Conservation (phyloP, 768 basidiomycete genomes). For the Rhodotorula paludigena region DNA sequence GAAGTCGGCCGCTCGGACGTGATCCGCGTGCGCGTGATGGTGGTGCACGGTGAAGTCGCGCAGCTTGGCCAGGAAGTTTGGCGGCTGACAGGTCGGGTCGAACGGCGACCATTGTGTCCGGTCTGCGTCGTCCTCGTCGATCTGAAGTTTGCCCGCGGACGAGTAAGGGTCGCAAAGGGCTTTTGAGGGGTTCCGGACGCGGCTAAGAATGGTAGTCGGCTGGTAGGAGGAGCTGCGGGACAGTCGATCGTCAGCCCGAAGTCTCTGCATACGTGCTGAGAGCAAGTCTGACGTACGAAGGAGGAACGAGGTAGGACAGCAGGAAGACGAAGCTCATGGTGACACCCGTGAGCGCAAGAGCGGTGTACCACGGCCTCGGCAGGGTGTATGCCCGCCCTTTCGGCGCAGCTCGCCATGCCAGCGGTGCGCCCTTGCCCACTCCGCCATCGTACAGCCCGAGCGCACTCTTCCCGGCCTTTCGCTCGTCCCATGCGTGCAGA, state of each 20-base stretch:
- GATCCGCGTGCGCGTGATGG: not conserved
- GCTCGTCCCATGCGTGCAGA: conserved; percentile 23
- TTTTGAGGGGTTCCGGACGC: conserved; percentile 6
- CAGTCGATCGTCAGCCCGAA: too few species aligned
- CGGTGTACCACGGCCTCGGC: conserved; percentile 22
- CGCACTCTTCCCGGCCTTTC: conserved; percentile 22
- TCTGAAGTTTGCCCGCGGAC: conserved; percentile 25
- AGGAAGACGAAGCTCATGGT: conserved; percentile 25
- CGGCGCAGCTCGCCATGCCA: conserved; percentile 9
- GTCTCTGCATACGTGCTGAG: too few species aligned
- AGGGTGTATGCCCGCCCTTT: conserved; percentile 6
- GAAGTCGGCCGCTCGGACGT: conserved; percentile 12
- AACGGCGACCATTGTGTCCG: conserved; percentile 32
- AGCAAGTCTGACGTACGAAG: conserved; percentile 9
- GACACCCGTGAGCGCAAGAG: conserved; percentile 3
- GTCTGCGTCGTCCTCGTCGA: conserved; percentile 36
- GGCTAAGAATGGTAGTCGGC: conserved; percentile 7
- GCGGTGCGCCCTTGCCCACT: not conserved
- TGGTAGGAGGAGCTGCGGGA: conserved; percentile 7
- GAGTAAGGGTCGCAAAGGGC: conserved; percentile 36
- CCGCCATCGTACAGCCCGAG: conserved; percentile 15
- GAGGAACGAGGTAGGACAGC: conserved; percentile 23
- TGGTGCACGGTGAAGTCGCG: conserved; percentile 22
- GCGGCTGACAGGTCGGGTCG: conserved; percentile 36
- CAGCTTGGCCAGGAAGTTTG: conserved; percentile 34